Percentiles rank a stretch among this genome's conserved stretches.
These are phyloP conservation scores for Euphorbia lathyris DNA, from an alignment of 345 rosid species.

Conservation along the genomic window DNA sequence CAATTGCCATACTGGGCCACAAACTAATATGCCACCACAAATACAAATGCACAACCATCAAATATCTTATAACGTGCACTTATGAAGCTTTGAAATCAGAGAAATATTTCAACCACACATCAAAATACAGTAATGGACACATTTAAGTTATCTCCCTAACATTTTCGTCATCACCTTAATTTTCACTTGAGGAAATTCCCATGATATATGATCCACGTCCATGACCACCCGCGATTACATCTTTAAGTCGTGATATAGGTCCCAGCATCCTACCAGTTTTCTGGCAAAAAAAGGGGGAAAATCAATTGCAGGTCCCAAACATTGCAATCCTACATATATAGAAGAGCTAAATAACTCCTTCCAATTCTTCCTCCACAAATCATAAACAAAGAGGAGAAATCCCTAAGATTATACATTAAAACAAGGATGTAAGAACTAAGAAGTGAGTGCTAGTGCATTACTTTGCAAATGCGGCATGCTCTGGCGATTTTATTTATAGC, in stretches of 20 bases:
- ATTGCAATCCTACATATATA: background rate
- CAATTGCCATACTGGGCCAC: background rate
- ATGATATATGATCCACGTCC: constrained; percentile 58
- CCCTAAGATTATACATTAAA: background rate
- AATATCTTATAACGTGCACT: constrained; percentile 12
- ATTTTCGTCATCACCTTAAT: constrained; percentile 38
- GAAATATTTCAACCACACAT: constrained; percentile 20
- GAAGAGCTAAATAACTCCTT: background rate
- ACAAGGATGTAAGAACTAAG: background rate
- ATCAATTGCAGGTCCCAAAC: background rate
- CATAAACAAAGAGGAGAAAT: background rate
- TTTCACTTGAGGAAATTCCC: constrained; percentile 46
- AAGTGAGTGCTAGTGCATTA: background rate
- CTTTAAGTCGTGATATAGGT: constrained; percentile 74
- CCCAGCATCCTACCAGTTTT: constrained; percentile 62
- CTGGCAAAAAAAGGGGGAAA: constrained; percentile 29
- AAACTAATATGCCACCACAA: constrained; percentile 15
- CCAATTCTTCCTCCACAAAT: background rate
- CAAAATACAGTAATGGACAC: constrained; percentile 18
- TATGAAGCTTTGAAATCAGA: constrained; percentile 9
- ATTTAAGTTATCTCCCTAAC: background rate
- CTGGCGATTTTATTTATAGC: background rate
- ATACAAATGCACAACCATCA: constrained; percentile 8
- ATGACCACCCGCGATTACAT: constrained; percentile 74
- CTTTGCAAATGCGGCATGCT: background rate